A percentile compares a stretch with the other conserved stretches of the same genome.
These are phyloP conservation scores for Aspergillus fructus DNA, from an alignment of 2,329 filamentous ascomycete genomes.

Conservation along the genomic window DNA sequence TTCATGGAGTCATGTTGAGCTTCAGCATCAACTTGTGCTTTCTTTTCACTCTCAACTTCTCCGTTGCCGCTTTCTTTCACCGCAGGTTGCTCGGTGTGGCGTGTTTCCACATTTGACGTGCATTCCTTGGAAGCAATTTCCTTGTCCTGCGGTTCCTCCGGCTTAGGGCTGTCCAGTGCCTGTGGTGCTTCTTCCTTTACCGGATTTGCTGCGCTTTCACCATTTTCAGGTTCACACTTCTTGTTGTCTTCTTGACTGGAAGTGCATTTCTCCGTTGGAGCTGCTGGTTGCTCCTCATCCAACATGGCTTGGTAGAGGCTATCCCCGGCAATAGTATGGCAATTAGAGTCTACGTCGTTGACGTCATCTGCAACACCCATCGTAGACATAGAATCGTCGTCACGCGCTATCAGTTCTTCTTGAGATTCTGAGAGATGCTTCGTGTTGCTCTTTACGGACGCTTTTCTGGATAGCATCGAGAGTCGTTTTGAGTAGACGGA, in stretches of 20 bases:
- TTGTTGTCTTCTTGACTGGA: not conserved
- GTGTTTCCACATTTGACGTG: not conserved
- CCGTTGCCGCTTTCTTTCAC: not conserved
- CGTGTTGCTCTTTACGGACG: constrained; percentile 24
- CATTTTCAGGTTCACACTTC: not conserved
- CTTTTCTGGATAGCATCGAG: constrained; percentile 27
- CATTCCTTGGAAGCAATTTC: not conserved
- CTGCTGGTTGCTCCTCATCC: not conserved
- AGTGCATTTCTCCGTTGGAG: not conserved
- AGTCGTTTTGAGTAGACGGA: constrained; percentile 31
- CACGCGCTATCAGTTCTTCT: constrained; percentile 34
- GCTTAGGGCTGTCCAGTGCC: not conserved
- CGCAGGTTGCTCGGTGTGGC: not conserved
- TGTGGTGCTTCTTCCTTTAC: not conserved
- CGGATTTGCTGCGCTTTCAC: not conserved
- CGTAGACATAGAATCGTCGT: constrained; percentile 25
- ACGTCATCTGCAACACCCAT: constrained; percentile 27
- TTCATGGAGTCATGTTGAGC: not conserved
- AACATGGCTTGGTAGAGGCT: constrained; percentile 6
- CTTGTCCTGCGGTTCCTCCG: not conserved
- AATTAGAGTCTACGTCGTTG: constrained; percentile 18
- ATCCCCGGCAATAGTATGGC: constrained; percentile 13
- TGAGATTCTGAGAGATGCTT: constrained; percentile 28
- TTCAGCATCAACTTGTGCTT: not conserved
- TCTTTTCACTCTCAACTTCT: not conserved